Evolutionary conservation across 163 green algal species (phyloP), one percentile per base, ranked within the genome.

Genomic region (Prototheca stagnorum): DNA sequence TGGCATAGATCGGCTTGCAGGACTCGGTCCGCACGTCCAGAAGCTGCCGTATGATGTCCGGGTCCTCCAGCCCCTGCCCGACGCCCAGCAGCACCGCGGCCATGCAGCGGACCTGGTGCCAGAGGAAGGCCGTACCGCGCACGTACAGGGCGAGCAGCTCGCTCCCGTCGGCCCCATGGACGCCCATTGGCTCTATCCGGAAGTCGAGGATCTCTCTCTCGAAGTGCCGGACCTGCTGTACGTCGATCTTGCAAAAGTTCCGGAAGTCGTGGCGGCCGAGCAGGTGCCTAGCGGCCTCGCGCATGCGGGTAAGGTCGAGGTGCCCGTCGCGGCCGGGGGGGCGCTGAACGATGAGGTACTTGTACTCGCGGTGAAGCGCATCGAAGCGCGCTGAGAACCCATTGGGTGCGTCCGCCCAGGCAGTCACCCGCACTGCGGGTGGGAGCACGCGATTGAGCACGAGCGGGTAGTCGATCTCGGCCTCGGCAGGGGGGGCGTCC

Each of bases 51-150:
- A 94, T 68, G 3, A 91, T 52, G 2, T 53, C 50, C 4, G 84
- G 79, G 11, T 50, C 21, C 65, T 94, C 81, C 46, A 78, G 57
- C 1, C 75, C 68, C 2, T 62, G 65, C 2, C 85, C 86, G 35
- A 94, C 79, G 69, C 92, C 76, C 12, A 88, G 55, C 40, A 96
- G 71, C 25, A 94, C 67, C 15, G 78, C 75, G 11, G 78, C 81
- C 59, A 96, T 92, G 69, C 80, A 93, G 21, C 86, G 78, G 31
- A 95, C 79, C 69, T 93, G 82, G 56, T 93, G 85, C 80, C 81
- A 95, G 33, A 93, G 68, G 67, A 93, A 93, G 3, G 81, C 82
- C 4, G 67, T 84, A 37, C 85, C 85, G 2, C 64, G 47, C 28
- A 85, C 58, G 39, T 69, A 50, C 14, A 82, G 58, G 35, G 53